Conservation (phyloP, 306 rosid species). For the Argentina anserina region DNA sequence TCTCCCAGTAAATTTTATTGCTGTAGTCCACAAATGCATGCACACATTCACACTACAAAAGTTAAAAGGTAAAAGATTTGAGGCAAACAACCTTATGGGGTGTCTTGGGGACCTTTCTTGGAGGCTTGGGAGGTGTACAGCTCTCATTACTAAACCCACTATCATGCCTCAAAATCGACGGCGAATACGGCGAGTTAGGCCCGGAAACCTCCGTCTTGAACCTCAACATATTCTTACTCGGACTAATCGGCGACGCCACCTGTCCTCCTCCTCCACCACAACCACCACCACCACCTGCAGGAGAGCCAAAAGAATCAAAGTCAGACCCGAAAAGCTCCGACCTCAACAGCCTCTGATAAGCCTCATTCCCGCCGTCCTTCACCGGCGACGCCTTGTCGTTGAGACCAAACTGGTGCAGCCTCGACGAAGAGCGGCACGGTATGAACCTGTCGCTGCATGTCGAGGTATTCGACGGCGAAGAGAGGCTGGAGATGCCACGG, state of each 20-base stretch:
- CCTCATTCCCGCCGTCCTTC: slow-evolving; percentile 86
- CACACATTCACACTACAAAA: not conserved
- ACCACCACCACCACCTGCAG: slow-evolving; percentile 44
- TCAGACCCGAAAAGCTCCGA: slow-evolving; percentile 92
- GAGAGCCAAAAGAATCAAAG: slow-evolving; percentile 61
- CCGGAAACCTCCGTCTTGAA: slow-evolving; percentile 73
- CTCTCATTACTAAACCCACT: slow-evolving; percentile 44
- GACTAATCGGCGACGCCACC: slow-evolving; percentile 61
- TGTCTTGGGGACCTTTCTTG: slow-evolving; percentile 92
- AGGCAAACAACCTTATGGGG: slow-evolving; percentile 67
- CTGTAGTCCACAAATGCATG: not conserved
- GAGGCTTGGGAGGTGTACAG: slow-evolving; percentile 91
- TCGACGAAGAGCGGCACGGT: slow-evolving; percentile 88
- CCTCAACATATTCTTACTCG: slow-evolving; percentile 84
- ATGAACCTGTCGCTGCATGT: slow-evolving; percentile 92
- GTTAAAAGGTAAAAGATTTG: not conserved
- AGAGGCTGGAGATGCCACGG: slow-evolving; percentile 38
- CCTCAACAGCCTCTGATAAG: slow-evolving; percentile 65
- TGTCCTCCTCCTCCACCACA: slow-evolving; percentile 1
- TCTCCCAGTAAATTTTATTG: not conserved
- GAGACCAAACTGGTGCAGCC: slow-evolving; percentile 88
- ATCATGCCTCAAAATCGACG: slow-evolving; percentile 60
- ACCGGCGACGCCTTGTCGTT: slow-evolving; percentile 73
- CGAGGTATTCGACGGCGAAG: slow-evolving; percentile 51
- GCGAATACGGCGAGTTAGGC: slow-evolving; percentile 81